Evolutionary conservation across 129 eudicot species (phyloP), one percentile per base, ranked within the genome.

Genomic region (Centaurea solstitialis): DNA sequence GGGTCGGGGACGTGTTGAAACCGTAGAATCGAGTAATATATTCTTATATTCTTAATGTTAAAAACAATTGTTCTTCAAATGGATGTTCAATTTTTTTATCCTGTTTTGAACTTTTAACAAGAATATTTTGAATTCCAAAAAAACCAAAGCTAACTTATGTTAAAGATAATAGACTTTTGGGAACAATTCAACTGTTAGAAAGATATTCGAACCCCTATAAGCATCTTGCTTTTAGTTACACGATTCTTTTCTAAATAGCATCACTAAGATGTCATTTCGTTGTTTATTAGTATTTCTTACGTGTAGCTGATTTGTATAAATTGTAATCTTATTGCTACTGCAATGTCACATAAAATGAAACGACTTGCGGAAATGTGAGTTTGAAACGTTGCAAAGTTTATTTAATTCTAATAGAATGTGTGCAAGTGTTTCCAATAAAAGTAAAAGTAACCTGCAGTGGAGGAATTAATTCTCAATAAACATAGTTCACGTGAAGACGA

Each of bases 151-250:
- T 15, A 9, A 59, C 22, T 59, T 59, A 59, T 33, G 22, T 61
- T 39, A 5, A 45, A 35, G 26, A 33, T 12, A 7, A 13, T 10
- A 59, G 68, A 74, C 59, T 50, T 22, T 26, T 57, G 20, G 38
- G 50, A 57, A 43, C 45, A 75, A n/a, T 35, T 75, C 7, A 30
- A 20, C 37, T 6, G 18, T 68, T 75, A 75, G 35, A 57, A 33
- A 53, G 62, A 76, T 76, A 33, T 76, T 35, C 57, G 4, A 76
- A 76, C 53, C 79, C 12, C 37, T 74, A 39, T 74, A 17, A 26
- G 50, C 70, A 9, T 75, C 28, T 26, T 39, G 65, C 22, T 8
- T 57, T 57, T 57, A 57, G 18, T 72, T 40, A 38, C 57, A 20
- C 15, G 61, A 72, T 72, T 72, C 33, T 35, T 15, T 35, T 13